Conservation (phyloP, 371 early-diverging fungal species). For the Rhizopus microsporus region DNA sequence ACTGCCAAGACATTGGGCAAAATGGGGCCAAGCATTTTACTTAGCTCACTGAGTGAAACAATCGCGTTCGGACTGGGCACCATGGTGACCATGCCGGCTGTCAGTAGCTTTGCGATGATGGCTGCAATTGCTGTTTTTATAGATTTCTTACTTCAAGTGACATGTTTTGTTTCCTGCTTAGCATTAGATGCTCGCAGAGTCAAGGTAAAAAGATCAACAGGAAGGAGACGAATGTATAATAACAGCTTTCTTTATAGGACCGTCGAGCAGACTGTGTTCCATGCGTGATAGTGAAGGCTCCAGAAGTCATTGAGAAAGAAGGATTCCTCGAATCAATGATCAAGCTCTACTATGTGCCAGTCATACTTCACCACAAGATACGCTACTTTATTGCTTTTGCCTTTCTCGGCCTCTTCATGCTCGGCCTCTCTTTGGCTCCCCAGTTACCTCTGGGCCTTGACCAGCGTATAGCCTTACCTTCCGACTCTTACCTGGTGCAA, state of each 20-base stretch:
- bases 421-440: slow-evolving; percentile 52
- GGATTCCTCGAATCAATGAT: slow-evolving; percentile 52
- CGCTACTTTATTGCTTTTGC: slow-evolving; percentile 50
- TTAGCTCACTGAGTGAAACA: slow-evolving; percentile 69
- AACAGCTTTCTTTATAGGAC: slow-evolving; percentile 23
- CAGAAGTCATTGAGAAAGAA: slow-evolving; percentile 55
- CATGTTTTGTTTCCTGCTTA: slow-evolving; percentile 69
- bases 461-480: slow-evolving; percentile 72
- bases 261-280: slow-evolving; percentile 68
- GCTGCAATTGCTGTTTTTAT: slow-evolving; percentile 75
- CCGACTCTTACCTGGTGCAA: slow-evolving; percentile 69
- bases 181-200: slow-evolving; percentile 65
- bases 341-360: slow-evolving; percentile 61
- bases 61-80: slow-evolving; percentile 75
- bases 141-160: slow-evolving; percentile 75
- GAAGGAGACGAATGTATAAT: background rate
- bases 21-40: slow-evolving; percentile 74
- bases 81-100: slow-evolving; percentile 78
- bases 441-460: slow-evolving; percentile 65
- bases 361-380: slow-evolving; percentile 49
- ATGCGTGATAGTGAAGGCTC: slow-evolving; percentile 58
- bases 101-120: slow-evolving; percentile 73
- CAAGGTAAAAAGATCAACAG: slow-evolving; percentile 28
- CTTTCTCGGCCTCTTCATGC: slow-evolving; percentile 61
- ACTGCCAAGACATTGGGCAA: slow-evolving; percentile 28